These are phyloP conservation scores for Chamaenerion angustifolium DNA, from an alignment of 345 rosid species.

Conservation along the genomic window DNA sequence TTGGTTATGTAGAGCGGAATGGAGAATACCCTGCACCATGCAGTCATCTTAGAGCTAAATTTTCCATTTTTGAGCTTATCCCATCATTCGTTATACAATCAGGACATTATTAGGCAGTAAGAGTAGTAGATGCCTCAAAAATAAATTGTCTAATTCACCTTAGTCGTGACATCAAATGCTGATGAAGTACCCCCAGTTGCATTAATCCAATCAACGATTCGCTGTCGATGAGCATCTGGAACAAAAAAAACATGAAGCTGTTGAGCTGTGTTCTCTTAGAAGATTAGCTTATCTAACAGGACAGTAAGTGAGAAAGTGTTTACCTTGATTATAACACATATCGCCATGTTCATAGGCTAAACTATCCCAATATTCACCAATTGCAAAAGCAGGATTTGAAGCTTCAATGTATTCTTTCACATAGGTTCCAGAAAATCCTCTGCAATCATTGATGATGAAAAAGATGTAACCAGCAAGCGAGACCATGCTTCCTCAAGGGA, in stretches of 20 bases:
- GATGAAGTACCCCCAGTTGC: conserved; percentile 4
- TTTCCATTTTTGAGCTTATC: too few relatives aligned
- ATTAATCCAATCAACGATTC: conserved; percentile 5
- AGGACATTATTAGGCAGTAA: too few relatives aligned
- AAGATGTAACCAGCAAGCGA: conserved; percentile 8
- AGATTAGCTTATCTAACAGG: too few relatives aligned
- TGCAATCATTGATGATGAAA: neutral
- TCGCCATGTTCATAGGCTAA: neutral
- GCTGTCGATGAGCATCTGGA: conserved; percentile 4
- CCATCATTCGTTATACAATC: too few relatives aligned
- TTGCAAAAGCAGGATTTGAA: conserved; percentile 3
- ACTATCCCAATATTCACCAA: conserved; percentile 10
- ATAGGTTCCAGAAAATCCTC: conserved; percentile 1
- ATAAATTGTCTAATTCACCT: neutral
- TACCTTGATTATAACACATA: conserved; percentile 2
- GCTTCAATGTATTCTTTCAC: conserved; percentile 7
- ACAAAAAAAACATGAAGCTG: neutral
- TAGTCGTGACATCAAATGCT: conserved; percentile 10
- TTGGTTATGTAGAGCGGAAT: neutral
- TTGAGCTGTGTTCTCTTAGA: neutral
- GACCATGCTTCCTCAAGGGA: too few relatives aligned
- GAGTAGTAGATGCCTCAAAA: too few relatives aligned
- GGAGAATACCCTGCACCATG: neutral
- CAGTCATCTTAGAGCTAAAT: neutral
- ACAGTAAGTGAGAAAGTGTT: too few relatives aligned